These are phyloP conservation scores for Rhizophagus prolifer DNA, from an alignment of 192 early-diverging fungal species.

Conservation along the genomic window DNA sequence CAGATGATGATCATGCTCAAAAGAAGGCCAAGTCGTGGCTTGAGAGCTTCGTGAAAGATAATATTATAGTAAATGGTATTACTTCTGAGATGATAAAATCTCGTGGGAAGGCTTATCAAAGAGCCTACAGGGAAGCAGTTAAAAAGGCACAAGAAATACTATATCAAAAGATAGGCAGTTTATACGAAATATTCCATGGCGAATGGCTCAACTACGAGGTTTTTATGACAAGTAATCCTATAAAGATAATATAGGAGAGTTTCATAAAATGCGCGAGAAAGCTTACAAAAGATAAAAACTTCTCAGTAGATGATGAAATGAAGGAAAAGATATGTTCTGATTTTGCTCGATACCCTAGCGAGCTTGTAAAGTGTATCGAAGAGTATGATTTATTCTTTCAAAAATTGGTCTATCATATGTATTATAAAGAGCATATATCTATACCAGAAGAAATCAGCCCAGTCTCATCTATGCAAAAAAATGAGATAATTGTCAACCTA, in stretches of 20 bases:
- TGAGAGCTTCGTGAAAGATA: neutral
- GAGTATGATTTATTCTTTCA: conserved; percentile 11
- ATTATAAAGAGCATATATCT: too few species aligned
- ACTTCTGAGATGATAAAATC: neutral
- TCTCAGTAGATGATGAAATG: conserved; percentile 2
- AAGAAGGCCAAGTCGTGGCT: conserved; percentile 19
- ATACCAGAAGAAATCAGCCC: too few species aligned
- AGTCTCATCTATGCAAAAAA: too few species aligned
- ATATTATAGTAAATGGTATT: neutral
- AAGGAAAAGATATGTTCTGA: conserved; percentile 18
- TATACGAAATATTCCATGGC: too few species aligned
- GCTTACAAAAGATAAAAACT: conserved; percentile 11
- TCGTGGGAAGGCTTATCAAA: conserved; percentile 9
- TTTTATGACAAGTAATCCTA: conserved; percentile 10
- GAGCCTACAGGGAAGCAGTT: neutral
- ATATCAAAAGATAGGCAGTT: conserved; percentile 8
- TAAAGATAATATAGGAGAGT: neutral
- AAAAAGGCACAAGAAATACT: neutral
- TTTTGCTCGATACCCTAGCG: conserved; percentile 12
- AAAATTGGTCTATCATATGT: too few species aligned
- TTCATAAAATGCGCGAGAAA: conserved; percentile 2
- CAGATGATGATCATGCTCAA: conserved; percentile 3
- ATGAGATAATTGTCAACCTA: too few species aligned
- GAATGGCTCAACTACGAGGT: neutral
- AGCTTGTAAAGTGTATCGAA: neutral